phyloP scores from a whole-genome alignment of 108 stramenopile species.

The Cyclotella sp. region DNA sequence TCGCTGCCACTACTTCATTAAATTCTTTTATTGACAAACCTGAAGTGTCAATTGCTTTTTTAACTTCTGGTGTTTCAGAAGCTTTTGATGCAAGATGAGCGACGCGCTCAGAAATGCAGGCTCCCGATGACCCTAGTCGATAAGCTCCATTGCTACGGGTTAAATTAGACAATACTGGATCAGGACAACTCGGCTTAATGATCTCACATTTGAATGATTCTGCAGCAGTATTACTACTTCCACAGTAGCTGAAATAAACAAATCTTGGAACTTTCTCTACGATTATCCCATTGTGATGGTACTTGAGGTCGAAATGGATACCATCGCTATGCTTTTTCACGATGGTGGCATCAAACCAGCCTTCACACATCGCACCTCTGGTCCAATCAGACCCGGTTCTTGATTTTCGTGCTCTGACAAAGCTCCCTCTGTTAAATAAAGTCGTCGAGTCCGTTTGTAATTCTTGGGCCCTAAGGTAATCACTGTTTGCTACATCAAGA shows the following conservation, averaged over 20 bases:
- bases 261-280: slow-evolving; percentile 66
- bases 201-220: slow-evolving; percentile 65
- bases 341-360: slow-evolving; percentile 84
- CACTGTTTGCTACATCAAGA: slow-evolving; percentile 67
- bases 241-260: slow-evolving; percentile 67
- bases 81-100: slow-evolving; percentile 64
- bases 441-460: slow-evolving; percentile 30
- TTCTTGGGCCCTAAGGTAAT: slow-evolving; percentile 50
- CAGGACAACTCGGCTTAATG: slow-evolving; percentile 69
- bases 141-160: slow-evolving; percentile 53
- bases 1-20: slow-evolving; percentile 79
- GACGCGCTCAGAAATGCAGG: slow-evolving; percentile 85
- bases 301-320: slow-evolving; percentile 69
- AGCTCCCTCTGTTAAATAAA: slow-evolving; percentile 58
- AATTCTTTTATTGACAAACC: slow-evolving; percentile 66
- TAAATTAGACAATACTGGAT: slow-evolving; percentile 76
- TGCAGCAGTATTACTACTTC: slow-evolving; percentile 54
- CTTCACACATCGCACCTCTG: slow-evolving; percentile 80
- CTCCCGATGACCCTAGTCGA: slow-evolving; percentile 81
- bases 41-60: slow-evolving; percentile 61
- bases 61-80: slow-evolving; percentile 59
- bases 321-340: slow-evolving; percentile 59
- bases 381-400: slow-evolving; percentile 73
- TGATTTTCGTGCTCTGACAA: slow-evolving; percentile 70
- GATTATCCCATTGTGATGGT: slow-evolving; percentile 61